Conservation (phyloP, 768 basidiomycete species). For the Rhodotorula graminis region DNA sequence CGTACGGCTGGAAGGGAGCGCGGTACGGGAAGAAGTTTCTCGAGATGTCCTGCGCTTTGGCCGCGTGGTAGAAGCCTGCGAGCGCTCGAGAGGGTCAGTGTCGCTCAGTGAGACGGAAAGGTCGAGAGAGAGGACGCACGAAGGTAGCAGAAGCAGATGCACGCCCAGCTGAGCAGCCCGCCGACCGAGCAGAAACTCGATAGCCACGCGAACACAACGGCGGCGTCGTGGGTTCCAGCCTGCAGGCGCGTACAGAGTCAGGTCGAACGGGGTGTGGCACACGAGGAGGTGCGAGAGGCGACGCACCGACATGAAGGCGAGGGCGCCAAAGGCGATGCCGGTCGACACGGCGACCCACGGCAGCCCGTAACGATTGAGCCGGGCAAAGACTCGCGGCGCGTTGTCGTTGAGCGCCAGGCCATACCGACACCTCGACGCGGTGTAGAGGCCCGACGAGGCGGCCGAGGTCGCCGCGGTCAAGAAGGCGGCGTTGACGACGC, state of each 20-base stretch:
- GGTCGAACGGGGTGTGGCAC: fast-evolving
- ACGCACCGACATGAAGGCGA: slow-evolving; percentile 33
- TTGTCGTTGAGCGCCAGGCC: slow-evolving; percentile 46
- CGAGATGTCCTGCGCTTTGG: slow-evolving; percentile 8
- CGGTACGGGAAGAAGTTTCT: slow-evolving; percentile 17
- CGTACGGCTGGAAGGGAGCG: slow-evolving; percentile 11
- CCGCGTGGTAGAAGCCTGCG: slow-evolving; percentile 18
- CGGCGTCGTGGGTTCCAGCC: slow-evolving; percentile 3
- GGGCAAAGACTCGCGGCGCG: slow-evolving; percentile 46
- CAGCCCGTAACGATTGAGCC: slow-evolving; percentile 46
- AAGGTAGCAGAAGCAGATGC: slow-evolving; percentile 29
- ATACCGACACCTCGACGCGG: slow-evolving; percentile 47
- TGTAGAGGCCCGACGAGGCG: slow-evolving; percentile 47
- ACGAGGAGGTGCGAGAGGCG: background rate
- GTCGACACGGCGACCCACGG: slow-evolving; percentile 45
- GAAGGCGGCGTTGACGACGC: slow-evolving; percentile 49
- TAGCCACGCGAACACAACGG: slow-evolving; percentile 9
- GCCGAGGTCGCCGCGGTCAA: slow-evolving; percentile 48
- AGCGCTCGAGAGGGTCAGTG: background rate
- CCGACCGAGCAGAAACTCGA: slow-evolving; percentile 10
- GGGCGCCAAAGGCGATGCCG: slow-evolving; percentile 41
- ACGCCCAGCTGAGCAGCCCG: slow-evolving; percentile 25
- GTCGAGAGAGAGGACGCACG: background rate
- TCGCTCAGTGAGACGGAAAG: too few relatives aligned
- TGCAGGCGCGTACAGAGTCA: fast-evolving